Percentiles rank a stretch among this genome's conserved stretches.
These are phyloP conservation scores for Silene uniflora DNA, from an alignment of 148 eudicot genomes.

Conservation along the genomic window DNA sequence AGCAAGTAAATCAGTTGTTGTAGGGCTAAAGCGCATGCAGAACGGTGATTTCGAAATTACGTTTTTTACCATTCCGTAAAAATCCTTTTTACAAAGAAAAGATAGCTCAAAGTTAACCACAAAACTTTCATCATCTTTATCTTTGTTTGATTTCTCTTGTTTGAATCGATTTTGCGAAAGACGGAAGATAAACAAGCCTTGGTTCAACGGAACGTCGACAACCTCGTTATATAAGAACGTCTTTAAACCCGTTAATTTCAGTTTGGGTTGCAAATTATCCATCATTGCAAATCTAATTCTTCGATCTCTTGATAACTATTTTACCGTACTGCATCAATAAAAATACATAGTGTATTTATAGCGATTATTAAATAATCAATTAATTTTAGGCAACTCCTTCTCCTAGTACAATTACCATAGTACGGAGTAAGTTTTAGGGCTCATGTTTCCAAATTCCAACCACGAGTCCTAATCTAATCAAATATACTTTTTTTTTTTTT, in stretches of 20 bases:
- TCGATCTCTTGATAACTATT: no score
- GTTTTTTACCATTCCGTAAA: neutral
- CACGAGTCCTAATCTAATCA: no score
- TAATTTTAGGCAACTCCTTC: no score
- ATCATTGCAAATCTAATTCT: no score
- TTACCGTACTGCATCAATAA: no score
- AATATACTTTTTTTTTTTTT: no score
- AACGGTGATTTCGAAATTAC: neutral
- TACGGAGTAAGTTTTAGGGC: no score
- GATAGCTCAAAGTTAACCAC: neutral
- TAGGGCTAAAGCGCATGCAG: neutral
- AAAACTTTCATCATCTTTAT: neutral
- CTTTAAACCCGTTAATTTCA: neutral
- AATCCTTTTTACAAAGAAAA: neutral
- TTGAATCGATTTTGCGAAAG: neutral
- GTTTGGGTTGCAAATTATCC: neutral
- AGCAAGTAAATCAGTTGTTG: neutral
- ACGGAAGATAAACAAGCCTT: neutral
- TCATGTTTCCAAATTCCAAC: no score
- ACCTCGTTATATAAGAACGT: neutral
- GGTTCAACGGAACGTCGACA: neutral
- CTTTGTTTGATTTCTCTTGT: no score
- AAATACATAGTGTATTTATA: no score
- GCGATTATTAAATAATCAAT: no score
- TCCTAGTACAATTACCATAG: no score